phyloP scores from a whole-genome alignment of 768 basidiomycete species.

The Tylopilus sp. region DNA sequence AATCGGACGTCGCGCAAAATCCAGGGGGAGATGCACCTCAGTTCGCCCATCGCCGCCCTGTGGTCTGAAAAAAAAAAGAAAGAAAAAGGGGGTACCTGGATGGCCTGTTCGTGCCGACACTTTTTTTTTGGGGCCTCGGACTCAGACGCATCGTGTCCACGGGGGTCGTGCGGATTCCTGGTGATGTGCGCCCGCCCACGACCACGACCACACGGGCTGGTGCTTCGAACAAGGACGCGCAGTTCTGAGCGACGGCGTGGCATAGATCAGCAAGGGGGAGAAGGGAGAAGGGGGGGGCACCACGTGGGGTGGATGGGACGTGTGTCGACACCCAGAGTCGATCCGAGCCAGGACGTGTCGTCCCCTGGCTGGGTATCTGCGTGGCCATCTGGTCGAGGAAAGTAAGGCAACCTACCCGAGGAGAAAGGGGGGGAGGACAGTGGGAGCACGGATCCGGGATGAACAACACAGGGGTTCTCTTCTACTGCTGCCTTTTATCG shows the following conservation, averaged over 20 bases:
- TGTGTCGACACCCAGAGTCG: background rate
- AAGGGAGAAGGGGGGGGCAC: no score
- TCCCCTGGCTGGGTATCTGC: background rate
- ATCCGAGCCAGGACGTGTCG: background rate
- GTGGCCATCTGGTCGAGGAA: conserved; percentile 10
- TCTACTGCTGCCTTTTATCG: background rate
- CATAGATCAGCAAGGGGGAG: conserved; percentile 3
- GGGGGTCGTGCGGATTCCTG: conserved; percentile 6
- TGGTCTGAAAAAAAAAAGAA: no score
- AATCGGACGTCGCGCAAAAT: background rate
- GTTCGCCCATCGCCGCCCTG: background rate
- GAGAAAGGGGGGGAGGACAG: conserved; percentile 1
- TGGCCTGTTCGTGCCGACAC: background rate
- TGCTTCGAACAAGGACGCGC: background rate
- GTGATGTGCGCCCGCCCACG: background rate
- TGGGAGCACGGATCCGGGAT: conserved; percentile 9
- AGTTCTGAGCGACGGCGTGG: background rate
- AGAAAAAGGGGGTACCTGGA: conserved; percentile 1
- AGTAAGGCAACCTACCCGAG: background rate
- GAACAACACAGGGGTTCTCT: conserved; percentile 1
- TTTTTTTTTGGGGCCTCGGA: no score
- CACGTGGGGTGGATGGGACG: no score
- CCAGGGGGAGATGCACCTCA: background rate
- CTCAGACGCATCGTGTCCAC: conserved; percentile 3
- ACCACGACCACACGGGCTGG: background rate